Base-by-base conservation (phyloP, 2,329 filamentous ascomycete genomes). In the Ophiosphaerella herpotricha region DNA sequence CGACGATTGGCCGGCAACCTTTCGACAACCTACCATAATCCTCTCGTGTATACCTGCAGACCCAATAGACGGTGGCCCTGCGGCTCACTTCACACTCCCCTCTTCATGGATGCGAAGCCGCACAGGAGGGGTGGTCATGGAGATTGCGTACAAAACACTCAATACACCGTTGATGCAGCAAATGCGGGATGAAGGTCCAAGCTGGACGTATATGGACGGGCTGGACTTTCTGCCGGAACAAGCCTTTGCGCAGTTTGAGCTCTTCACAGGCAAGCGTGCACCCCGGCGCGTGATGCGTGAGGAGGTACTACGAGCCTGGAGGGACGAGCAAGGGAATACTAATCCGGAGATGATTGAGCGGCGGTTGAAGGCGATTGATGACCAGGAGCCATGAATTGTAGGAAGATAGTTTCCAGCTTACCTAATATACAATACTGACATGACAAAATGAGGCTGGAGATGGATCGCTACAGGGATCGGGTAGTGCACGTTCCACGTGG, bases 161-260 rank as follows among this genome's bases (percentile, higher is more conserved):
- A 80, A 87, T 50, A 91, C 88, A 1, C 88, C 88, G 0, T 75
- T 93, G 4, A 77, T 91, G 37, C 78, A 80, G 29, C 89, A 92
- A 61, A 84, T 89, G 46, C 80, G 85, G 14, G 74, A 77, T 44
- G 73, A 83, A 68, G 77, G 83, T 16, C 75, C 84, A 47, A 76
- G 88, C 35, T 92, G 88, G 88, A 85, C 91, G 0, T 80, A 88
- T 14, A 83, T 91, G 71, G 87, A 91, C 62, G 89, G 89, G 0
- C 75, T 92, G 11, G 88, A 92, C 60, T 79, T 91, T 39, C 72
- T 93, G 12, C 87, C 87, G 0, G 89, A 92, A 67, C 89, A 92
- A 66, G 89, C 87, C 0, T 89, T 89, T 71, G 88, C 89, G 1
- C 89, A 92, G 62, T 93, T 92, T 64, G 89, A 93, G 71, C 73